These are phyloP conservation scores for Candida gorgasii DNA, from an alignment of 805 yeast genomes.

Conservation along the genomic window DNA sequence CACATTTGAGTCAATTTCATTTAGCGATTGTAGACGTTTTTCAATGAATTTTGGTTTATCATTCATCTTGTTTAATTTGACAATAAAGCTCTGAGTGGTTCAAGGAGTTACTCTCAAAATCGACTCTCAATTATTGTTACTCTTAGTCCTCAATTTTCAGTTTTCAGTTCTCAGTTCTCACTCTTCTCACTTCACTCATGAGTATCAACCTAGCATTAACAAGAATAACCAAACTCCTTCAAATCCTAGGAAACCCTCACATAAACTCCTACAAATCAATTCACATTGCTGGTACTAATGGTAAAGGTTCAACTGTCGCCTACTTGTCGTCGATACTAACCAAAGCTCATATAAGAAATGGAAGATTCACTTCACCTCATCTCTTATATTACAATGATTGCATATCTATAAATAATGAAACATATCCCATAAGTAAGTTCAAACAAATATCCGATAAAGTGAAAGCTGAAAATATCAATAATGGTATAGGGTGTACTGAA, in stretches of 20 bases:
- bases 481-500: slow-evolving; percentile 71
- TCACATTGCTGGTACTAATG: slow-evolving; percentile 97
- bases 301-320: slow-evolving; percentile 91
- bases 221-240: slow-evolving; percentile 32
- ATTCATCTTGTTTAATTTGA: neutral
- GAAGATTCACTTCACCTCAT: slow-evolving; percentile 91
- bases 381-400: slow-evolving; percentile 72
- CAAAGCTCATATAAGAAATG: slow-evolving; percentile 51
- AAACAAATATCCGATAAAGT: slow-evolving; percentile 45
- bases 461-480: slow-evolving; percentile 33
- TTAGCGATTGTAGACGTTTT: slow-evolving; percentile 51
- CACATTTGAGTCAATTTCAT: slow-evolving; percentile 52
- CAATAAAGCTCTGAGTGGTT: neutral
- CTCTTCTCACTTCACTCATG: too few species aligned
- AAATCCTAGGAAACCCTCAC: slow-evolving; percentile 69
- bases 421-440: slow-evolving; percentile 53
- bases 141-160: too few species aligned
- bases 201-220: slow-evolving; percentile 42
- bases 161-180: too few species aligned
- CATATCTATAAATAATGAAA: slow-evolving; percentile 61
- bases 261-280: slow-evolving; percentile 54
- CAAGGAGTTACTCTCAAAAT: too few species aligned
- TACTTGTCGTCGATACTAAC: slow-evolving; percentile 69
- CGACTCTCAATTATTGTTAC: too few species aligned
- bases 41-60: slow-evolving; percentile 36